Conservation (phyloP, 1,139 yeast species). For the Geotrichum reessii region DNA sequence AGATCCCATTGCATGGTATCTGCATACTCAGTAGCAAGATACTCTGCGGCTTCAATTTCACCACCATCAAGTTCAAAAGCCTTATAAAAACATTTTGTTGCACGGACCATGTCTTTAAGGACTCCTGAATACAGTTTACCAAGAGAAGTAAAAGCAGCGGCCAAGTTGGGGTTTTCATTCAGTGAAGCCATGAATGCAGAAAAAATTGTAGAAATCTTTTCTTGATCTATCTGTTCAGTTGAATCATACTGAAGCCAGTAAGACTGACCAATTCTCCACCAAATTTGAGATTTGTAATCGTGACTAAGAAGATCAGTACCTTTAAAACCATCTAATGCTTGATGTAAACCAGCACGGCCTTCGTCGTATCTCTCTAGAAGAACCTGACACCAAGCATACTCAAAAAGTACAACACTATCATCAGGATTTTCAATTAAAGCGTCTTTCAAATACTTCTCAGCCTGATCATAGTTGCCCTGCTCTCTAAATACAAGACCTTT, state of each 20-base stretch:
- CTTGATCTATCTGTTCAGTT: conserved; percentile 29
- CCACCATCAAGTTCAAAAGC: conserved; percentile 84
- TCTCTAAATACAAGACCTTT: conserved; percentile 74
- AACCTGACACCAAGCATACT: conserved; percentile 75
- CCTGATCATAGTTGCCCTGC: conserved; percentile 51
- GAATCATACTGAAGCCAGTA: conserved; percentile 35
- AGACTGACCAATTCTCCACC: conserved; percentile 72
- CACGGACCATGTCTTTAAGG: conserved; percentile 57
- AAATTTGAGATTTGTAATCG: conserved; percentile 53
- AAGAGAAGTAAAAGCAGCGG: conserved; percentile 73
- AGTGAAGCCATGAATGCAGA: conserved; percentile 56
- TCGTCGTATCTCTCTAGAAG: conserved; percentile 45
- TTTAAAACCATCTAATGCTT: conserved; percentile 41
- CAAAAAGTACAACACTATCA: conserved; percentile 58
- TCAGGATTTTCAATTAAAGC: conserved; percentile 50
- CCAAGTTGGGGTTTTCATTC: conserved; percentile 56
- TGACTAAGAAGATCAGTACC: conserved; percentile 51
- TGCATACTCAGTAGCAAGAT: conserved; percentile 64
- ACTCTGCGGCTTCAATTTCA: conserved; percentile 68
- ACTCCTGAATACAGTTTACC: conserved; percentile 63
- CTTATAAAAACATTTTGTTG: conserved; percentile 80
- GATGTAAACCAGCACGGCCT: conserved; percentile 51
- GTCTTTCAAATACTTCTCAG: conserved; percentile 46
- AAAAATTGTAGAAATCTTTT: conserved; percentile 39
- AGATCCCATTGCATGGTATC: conserved; percentile 71